Base-by-base conservation (phyloP, 2,329 filamentous ascomycete genomes). In the Cercospora sojina region DNA sequence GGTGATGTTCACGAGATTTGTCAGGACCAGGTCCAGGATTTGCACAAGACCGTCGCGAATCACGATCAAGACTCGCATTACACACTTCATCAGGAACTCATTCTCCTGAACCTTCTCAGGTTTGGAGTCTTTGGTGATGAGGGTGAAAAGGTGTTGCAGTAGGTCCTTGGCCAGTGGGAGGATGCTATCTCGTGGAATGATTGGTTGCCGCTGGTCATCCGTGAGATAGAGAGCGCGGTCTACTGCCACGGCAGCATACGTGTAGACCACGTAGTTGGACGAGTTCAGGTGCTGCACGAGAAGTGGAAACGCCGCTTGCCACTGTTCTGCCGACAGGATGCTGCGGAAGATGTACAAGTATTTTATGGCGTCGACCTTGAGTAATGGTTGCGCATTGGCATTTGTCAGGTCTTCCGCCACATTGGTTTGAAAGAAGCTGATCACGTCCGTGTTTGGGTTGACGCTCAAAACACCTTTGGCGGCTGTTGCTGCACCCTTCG, bases 291-390 rank as follows among this genome's bases (percentile, higher is more conserved):
- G 96, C 76, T 95, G 92, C 62, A 98, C 93, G 49, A 99, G 85
- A 18, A 96, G 88, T 12, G 92, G 90, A 76, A 99, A 92, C 1
- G 93, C 93, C 65, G 90, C 88, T 74, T 91, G 90, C 93, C 95
- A 98, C 78, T 97, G 91, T 35, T 93, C 89, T 77, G 92, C 92
- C 18, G 92, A 94, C 68, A 99, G 85, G 76, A 97, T 93, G 77
- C 93, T 97, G 74, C 95, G 90, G 87, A 99, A 99, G 53, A 91
- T 92, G 83, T 99, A 97, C 43, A 99, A 86, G 77, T 93, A 99
- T 79, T 98, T 99, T 84, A 99, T 97, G 18, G 94, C 94, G 78
- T 98, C 95, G 16, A 99, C 94, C 82, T 97, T 96, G 73, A 97
- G 85, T 67, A 99, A 93, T 8, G 93, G 90, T 73, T 96, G 87